Percentiles rank a stretch among this genome's conserved stretches.
These are phyloP conservation scores for Ulmus americana DNA, from an alignment of 331 rosid genomes.

Conservation along the genomic window DNA sequence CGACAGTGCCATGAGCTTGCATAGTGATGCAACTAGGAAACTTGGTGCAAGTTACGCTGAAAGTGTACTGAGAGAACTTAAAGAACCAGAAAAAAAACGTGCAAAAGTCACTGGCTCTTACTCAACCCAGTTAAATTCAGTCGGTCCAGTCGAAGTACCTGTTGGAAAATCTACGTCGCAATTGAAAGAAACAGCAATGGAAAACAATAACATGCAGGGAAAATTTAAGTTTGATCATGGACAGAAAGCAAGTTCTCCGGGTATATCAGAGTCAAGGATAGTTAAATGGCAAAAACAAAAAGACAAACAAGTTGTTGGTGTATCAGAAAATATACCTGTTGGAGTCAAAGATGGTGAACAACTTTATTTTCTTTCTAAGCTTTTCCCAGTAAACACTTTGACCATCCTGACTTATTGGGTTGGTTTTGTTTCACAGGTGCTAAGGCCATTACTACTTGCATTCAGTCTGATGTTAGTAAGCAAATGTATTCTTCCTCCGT, in stretches of 20 bases:
- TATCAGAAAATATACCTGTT: conserved; percentile 40
- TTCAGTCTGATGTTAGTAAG: conserved; percentile 41
- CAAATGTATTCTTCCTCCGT: conserved; percentile 32
- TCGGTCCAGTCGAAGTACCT: conserved; percentile 32
- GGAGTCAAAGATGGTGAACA: conserved; percentile 48
- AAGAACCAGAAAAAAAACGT: conserved; percentile 69
- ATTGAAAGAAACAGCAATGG: conserved; percentile 37
- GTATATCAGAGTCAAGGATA: conserved; percentile 38
- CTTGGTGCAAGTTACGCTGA: conserved; percentile 25
- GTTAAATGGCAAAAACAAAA: conserved; percentile 34
- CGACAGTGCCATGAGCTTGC: conserved; percentile 32
- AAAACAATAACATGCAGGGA: conserved; percentile 26
- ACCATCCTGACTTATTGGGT: conserved; percentile 8
- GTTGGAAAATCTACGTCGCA: conserved; percentile 34
- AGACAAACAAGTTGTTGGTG: conserved; percentile 35
- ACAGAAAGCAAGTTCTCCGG: conserved; percentile 34
- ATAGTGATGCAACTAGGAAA: conserved; percentile 40
- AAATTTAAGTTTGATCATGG: conserved; percentile 29
- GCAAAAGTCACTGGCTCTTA: conserved; percentile 42
- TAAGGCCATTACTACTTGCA: conserved; percentile 30
- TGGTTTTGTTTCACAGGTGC: conserved; percentile 43
- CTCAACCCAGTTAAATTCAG: conserved; percentile 31
- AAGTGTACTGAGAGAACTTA: conserved; percentile 37
- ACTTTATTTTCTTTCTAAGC: conserved; percentile 16
- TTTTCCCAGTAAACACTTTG: not conserved